Percentiles rank a stretch among this genome's conserved stretches.
Conservation (phyloP, 192 early-diverging fungal species). For the Ambispora gerdemannii region DNA sequence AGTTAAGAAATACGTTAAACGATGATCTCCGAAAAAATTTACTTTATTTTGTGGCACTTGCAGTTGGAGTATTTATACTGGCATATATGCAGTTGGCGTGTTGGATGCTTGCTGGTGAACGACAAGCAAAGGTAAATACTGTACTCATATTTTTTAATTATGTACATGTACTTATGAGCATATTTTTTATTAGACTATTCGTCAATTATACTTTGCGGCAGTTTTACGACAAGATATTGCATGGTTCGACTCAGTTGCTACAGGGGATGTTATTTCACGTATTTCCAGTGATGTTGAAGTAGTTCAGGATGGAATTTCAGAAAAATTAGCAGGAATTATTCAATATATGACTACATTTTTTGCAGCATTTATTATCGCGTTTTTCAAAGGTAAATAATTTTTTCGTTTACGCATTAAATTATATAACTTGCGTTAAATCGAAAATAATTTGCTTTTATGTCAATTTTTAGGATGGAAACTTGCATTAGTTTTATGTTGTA, state of each 20-base stretch:
- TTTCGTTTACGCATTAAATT: slow-evolving; percentile 36
- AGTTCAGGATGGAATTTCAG: slow-evolving; percentile 81
- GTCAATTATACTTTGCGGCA: slow-evolving; percentile 63
- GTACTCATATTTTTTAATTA: slow-evolving; percentile 28
- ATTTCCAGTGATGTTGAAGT: slow-evolving; percentile 77
- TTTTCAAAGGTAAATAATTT: slow-evolving; percentile 56
- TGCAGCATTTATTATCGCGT: slow-evolving; percentile 70
- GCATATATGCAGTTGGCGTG: slow-evolving; percentile 57
- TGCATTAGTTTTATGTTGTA: slow-evolving; percentile 33
- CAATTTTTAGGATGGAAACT: slow-evolving; percentile 4
- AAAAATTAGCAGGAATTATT: slow-evolving; percentile 72
- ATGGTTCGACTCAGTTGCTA: slow-evolving; percentile 64
- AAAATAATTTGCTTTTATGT: background rate
- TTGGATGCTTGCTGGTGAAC: slow-evolving; percentile 54
- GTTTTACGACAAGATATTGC: slow-evolving; percentile 80
- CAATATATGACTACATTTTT: slow-evolving; percentile 64
- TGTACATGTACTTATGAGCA: slow-evolving; percentile 21
- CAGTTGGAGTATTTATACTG: slow-evolving; percentile 47
- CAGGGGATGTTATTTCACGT: slow-evolving; percentile 68
- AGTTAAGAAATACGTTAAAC: background rate
- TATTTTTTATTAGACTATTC: slow-evolving; percentile 54
- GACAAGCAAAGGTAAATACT: slow-evolving; percentile 32
- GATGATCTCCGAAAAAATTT: background rate
- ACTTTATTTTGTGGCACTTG: slow-evolving; percentile 39
- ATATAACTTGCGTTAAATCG: background rate